Evolutionary conservation across 2,329 filamentous ascomycete species (phyloP).

Genomic region (Colletotrichum simmondsii): DNA sequence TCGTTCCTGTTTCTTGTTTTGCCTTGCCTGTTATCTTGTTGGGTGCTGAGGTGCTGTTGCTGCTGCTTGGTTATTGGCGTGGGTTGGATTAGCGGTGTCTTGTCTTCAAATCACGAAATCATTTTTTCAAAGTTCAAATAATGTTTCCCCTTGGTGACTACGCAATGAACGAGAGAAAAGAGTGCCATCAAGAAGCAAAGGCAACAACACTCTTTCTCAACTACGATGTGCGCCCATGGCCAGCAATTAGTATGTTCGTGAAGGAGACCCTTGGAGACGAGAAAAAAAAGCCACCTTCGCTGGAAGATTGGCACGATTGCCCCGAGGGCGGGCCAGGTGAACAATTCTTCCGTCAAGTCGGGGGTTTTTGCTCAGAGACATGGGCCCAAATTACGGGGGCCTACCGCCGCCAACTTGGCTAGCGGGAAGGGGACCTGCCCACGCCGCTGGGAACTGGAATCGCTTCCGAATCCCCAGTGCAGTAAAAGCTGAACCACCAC

Average conservation of each 20-base stretch:
- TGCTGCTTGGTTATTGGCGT: not conserved
- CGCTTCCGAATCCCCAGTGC: not conserved
- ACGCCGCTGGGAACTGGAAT: constrained; percentile 10
- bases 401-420: not conserved
- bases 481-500: not conserved
- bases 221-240: not conserved
- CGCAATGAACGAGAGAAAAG: not conserved
- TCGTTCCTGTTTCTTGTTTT: not conserved
- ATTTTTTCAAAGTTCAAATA: not conserved
- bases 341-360: constrained; percentile 33
- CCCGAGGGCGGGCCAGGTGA: constrained; percentile 19
- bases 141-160: not conserved
- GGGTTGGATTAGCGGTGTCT: not conserved
- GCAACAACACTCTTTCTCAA: too few species aligned
- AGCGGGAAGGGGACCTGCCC: not conserved
- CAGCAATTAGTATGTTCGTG: not conserved
- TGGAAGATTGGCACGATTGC: constrained; percentile 31
- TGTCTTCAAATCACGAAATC: not conserved
- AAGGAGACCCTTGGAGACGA: not conserved
- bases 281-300: constrained; percentile 13
- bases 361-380: constrained; percentile 20
- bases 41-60: not conserved
- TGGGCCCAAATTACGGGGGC: not conserved
- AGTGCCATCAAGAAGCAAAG: not conserved
- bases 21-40: not conserved